A percentile compares a stretch with the other conserved stretches of the same genome.
Conservation (phyloP, 441 rosid genomes). For the Dalechampia spathulata region DNA sequence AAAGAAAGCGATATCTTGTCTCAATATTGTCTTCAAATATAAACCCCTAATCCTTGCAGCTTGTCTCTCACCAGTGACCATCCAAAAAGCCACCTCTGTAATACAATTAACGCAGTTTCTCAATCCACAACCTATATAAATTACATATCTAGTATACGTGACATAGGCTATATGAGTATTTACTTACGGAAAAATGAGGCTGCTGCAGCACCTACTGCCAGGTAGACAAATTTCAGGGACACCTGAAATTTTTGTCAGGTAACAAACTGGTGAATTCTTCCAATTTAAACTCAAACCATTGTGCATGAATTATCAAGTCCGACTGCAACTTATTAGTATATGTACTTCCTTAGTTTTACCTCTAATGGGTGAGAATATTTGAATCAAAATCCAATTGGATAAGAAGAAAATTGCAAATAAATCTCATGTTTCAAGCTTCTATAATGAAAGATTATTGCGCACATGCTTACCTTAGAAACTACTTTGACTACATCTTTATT, state of each 20-base stretch:
- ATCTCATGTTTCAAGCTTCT: too few relatives aligned
- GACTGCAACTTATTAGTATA: too few relatives aligned
- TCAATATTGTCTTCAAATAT: constrained; percentile 66
- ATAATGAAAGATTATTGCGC: too few relatives aligned
- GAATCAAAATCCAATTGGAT: not conserved
- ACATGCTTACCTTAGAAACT: constrained; percentile 38
- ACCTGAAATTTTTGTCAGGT: constrained; percentile 29
- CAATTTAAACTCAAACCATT: not conserved
- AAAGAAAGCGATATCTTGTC: constrained; percentile 84
- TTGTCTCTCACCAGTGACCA: constrained; percentile 91
- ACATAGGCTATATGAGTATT: not conserved
- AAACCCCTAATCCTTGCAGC: constrained; percentile 62
- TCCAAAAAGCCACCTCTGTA: constrained; percentile 84
- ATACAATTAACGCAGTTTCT: constrained; percentile 1
- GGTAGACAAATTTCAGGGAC: constrained; percentile 51
- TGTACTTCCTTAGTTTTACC: too few relatives aligned
- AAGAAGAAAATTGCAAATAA: too few relatives aligned
- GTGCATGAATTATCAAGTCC: too few relatives aligned
- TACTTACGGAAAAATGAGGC: constrained; percentile 75
- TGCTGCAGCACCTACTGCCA: constrained; percentile 53
- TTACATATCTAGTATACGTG: too few relatives aligned
- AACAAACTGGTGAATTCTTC: not conserved
- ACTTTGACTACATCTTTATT: constrained; percentile 24
- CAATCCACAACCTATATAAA: constrained; percentile 7
- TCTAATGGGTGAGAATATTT: not conserved